Base-by-base conservation (phyloP, 31 red algal genomes). In the Asparagopsis taxiformis region DNA sequence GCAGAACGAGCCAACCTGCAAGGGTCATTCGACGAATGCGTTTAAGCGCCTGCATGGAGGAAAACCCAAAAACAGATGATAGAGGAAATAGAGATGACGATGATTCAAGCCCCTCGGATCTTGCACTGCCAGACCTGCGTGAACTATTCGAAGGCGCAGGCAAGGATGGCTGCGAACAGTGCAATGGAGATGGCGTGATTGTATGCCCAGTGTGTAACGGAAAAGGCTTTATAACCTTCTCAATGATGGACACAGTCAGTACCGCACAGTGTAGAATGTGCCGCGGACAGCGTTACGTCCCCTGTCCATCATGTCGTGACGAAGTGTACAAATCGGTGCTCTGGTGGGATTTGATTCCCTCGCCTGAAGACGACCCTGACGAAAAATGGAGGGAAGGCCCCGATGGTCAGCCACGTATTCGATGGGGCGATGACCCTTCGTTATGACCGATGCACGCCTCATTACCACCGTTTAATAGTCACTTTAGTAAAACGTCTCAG, bases 201-300 rank as follows among this genome's bases (percentile, higher is more conserved):
- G 50, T 19, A 32, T 94, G 91, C 49, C 74, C 70, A 1, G 91
- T 89, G 8, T 94, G 91, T 55, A 63, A 68, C 55, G 91, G 28
- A 16, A 80, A 39, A 21, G 91, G 91, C 13, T 82, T 66, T 51
- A 51, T 77, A 5, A 56, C 74, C 13, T 35, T 94, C 0, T 84
- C 71, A 31, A 79, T 94, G 55, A 87, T 84, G 71, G 77, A 85
- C 29, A 88, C 83, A 8, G 54, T 62, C 7, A 83, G 76, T 68
- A 68, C 84, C 34, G 54, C 78, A 17, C 75, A 73, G 55, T 94
- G 91, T 55, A 83, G 85, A 28, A 57, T 94, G 78, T 94, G 91
- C 36, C 65, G 62, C 16, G 91, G 91, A 21, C 57, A 67, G 16
- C 64, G 59, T 19, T 34, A 19, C 26, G 74, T 89, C 26, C 91